Base-by-base conservation (phyloP, 805 yeast genomes). In the Candida glaebosa region DNA sequence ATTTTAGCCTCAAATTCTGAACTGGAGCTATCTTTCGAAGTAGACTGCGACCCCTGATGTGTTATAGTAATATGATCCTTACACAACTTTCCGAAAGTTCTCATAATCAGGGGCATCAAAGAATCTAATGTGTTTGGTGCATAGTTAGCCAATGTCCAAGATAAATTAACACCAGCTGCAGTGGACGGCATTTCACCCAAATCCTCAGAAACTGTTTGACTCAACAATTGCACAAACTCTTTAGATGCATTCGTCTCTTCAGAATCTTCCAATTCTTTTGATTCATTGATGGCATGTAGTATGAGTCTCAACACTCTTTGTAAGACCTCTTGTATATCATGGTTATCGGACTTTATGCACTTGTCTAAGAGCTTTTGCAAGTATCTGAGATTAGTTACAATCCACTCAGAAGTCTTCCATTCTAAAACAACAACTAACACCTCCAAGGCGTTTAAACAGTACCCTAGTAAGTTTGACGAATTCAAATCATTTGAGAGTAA, bases 371-470 rank as follows among this genome's bases (percentile, higher is more conserved):
- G 65, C 42, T 76, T 77, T 48, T 85, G 90, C 24, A 95, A 73
- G 25, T 82, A 79, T 1, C 73, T 68, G 30, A 89, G 61, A 48
- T 89, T 85, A 2, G 79, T 76, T 32, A 84, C 65, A 40, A 93
- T 83, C 97, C 97, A 93, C 10, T 72, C 78, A 0, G 84, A 62
- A 2, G 80, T 60, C 61, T 86, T 86, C 75, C 88, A 86, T 48
- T 82, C 86, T 40, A 93, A 67, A 1, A 89, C 88, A 34, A 89
- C 86, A 8, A 84, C 82, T 34, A 93, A 71, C 0, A 93, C 97
- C 58, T 88, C 96, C 38, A 95, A 65, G 0, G 99, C 96, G 63
- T 93, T 95, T 53, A 90, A 69, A 51, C 96, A 86, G 51, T 85
- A 84, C 2, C 89, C 87, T 18, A 88, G 59, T 31, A 85, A 73